A percentile compares a stretch with the other conserved stretches of the same genome.
Conservation (phyloP, 2,329 filamentous ascomycete species). For the Cladosporium austrohemisphaericum region DNA sequence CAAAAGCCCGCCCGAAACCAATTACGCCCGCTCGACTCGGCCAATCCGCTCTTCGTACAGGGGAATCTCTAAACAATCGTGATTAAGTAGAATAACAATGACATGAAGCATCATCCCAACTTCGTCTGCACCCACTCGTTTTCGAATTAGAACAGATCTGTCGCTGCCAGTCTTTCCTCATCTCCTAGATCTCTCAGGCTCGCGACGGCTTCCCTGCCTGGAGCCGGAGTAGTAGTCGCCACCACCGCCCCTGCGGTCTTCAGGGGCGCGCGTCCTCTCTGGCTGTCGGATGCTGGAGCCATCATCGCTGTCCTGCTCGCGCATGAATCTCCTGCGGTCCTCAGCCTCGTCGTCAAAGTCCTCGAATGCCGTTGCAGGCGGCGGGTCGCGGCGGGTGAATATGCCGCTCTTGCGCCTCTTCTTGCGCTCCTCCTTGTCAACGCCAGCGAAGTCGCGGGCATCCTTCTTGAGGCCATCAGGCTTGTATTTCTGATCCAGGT, state of each 20-base stretch:
- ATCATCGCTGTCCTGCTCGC: slow-evolving; percentile 1
- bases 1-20: no score
- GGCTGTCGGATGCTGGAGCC: background rate
- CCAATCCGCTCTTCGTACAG: no score
- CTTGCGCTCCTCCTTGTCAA: slow-evolving; percentile 32
- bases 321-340: slow-evolving; percentile 20
- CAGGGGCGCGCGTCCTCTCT: slow-evolving; percentile 12
- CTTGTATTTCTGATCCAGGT: slow-evolving; percentile 65
- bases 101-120: no score
- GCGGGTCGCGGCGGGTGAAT: slow-evolving; percentile 33
- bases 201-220: background rate
- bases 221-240: background rate
- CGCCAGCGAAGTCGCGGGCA: slow-evolving; percentile 24
- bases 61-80: no score
- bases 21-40: no score
- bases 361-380: slow-evolving; percentile 46
- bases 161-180: background rate
- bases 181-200: slow-evolving; percentile 1
- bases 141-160: no score
- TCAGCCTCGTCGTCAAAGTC: slow-evolving; percentile 41
- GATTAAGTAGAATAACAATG: no score
- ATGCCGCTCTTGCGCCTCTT: slow-evolving; percentile 32
- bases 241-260: slow-evolving; percentile 8
- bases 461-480: slow-evolving; percentile 32
- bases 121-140: no score